Percentiles rank a stretch among this genome's conserved stretches.
Conservation (phyloP, 208 protist species). For the Porcisia hertigi region DNA sequence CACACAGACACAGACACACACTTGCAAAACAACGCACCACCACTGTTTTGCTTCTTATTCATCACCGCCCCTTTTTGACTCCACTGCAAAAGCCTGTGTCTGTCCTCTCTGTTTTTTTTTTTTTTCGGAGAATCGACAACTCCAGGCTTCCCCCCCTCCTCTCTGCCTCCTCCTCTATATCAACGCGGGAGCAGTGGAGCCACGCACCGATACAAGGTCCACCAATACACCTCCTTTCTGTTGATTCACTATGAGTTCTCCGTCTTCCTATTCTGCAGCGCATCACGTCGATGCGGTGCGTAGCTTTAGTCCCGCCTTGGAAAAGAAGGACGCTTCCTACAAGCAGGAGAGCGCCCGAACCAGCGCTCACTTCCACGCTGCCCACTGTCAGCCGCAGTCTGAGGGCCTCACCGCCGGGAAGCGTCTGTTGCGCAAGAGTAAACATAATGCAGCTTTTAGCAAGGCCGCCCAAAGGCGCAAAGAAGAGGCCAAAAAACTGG, state of each 20-base stretch:
- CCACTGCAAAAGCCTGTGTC: too few species aligned
- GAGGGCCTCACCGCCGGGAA: conserved; percentile 6
- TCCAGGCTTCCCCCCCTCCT: background rate
- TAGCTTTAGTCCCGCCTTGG: background rate
- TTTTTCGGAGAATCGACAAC: background rate
- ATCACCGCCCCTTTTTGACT: background rate
- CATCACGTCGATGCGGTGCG: conserved; percentile 22
- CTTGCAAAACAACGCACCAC: background rate
- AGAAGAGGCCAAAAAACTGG: conserved; percentile 28
- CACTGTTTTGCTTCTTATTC: background rate
- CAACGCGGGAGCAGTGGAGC: background rate
- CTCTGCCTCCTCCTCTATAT: background rate
- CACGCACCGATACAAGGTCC: background rate
- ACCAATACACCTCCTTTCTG: background rate
- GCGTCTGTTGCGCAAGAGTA: conserved; percentile 47
- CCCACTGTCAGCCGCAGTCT: background rate
- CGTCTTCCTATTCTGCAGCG: background rate
- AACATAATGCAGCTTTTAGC: conserved; percentile 6
- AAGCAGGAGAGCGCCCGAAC: background rate
- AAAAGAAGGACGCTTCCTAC: background rate
- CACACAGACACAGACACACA: background rate
- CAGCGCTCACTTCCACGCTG: background rate
- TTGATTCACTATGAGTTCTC: conserved; percentile 19
- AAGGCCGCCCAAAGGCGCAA: conserved; percentile 17
- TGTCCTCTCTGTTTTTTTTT: background rate